Percentiles rank a stretch among this genome's conserved stretches.
Conservation (phyloP, 2,329 filamentous ascomycete species). For the Neonectria coccinea region DNA sequence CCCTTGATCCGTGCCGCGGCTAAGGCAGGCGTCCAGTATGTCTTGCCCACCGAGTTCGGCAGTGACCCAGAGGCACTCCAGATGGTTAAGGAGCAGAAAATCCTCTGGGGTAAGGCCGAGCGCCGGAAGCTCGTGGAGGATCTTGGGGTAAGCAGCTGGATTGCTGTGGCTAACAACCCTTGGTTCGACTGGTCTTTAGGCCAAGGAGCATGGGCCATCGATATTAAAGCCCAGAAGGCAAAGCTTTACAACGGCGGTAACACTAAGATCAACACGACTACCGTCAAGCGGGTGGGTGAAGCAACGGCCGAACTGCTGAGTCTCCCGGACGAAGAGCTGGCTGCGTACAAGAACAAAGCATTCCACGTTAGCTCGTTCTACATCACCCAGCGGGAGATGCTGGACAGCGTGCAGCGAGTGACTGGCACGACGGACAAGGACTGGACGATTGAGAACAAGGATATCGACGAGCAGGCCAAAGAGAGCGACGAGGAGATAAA, state of each 20-base stretch:
- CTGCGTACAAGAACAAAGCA: slow-evolving; percentile 44
- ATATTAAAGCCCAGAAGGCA: slow-evolving; percentile 47
- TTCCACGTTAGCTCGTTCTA: slow-evolving; percentile 66
- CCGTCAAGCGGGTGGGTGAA: slow-evolving; percentile 49
- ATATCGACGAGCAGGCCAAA: slow-evolving; percentile 22
- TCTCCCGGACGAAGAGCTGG: slow-evolving; percentile 48
- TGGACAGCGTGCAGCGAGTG: slow-evolving; percentile 69
- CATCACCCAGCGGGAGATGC: slow-evolving; percentile 71
- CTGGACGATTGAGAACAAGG: slow-evolving; percentile 40
- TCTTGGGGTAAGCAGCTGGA: slow-evolving; percentile 47
- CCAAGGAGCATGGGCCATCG: slow-evolving; percentile 47
- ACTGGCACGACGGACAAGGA: slow-evolving; percentile 67
- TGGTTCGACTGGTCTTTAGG: slow-evolving; percentile 50
- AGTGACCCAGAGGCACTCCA: slow-evolving; percentile 42
- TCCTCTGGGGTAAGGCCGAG: slow-evolving; percentile 43
- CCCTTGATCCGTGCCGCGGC: slow-evolving; percentile 50
- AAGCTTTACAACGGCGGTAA: slow-evolving; percentile 48
- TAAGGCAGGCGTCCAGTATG: slow-evolving; percentile 45
- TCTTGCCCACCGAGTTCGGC: slow-evolving; percentile 50
- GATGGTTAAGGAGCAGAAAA: slow-evolving; percentile 37
- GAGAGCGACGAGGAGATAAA: slow-evolving; percentile 32
- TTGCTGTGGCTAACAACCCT: slow-evolving; percentile 49
- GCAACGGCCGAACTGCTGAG: slow-evolving; percentile 51
- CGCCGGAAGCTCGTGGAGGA: slow-evolving; percentile 46
- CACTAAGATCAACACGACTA: slow-evolving; percentile 46